Conservation (phyloP, 2,329 filamentous ascomycete genomes). For the Botrytis paeoniae region DNA sequence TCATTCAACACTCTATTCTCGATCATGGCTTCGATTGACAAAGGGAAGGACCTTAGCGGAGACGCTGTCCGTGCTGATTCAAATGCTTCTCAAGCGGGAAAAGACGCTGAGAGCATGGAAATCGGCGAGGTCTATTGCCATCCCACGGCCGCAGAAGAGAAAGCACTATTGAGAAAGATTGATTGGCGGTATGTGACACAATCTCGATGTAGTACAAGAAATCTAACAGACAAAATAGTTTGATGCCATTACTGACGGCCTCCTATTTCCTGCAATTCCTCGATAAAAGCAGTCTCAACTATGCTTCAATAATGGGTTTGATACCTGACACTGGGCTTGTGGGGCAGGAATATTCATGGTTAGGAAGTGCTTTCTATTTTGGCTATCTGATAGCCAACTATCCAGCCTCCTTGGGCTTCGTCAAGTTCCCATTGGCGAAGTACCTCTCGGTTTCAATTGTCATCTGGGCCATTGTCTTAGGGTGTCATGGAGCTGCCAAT, state of each 20-base stretch:
- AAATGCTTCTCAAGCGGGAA: not conserved
- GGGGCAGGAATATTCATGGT: conserved; percentile 47
- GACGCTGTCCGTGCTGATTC: not conserved
- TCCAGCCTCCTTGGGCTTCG: conserved; percentile 22
- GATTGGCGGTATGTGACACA: not conserved
- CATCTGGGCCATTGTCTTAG: conserved; percentile 56
- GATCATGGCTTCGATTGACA: not conserved
- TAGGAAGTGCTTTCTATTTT: conserved; percentile 46
- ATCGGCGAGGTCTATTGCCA: not conserved
- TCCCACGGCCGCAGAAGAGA: not conserved
- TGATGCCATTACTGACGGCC: conserved; percentile 10
- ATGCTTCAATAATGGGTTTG: conserved; percentile 47
- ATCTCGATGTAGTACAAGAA: not conserved
- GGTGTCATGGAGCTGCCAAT: conserved; percentile 20
- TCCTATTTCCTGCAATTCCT: conserved; percentile 15
- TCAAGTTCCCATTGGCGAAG: conserved; percentile 51
- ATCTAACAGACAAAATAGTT: not conserved
- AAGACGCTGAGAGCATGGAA: not conserved
- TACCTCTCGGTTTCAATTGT: conserved; percentile 60
- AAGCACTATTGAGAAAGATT: conserved; percentile 2
- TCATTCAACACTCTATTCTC: not conserved
- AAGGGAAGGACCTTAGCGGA: too few relatives aligned
- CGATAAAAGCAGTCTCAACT: conserved; percentile 17
- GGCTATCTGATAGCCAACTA: conserved; percentile 33
- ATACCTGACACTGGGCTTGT: conserved; percentile 42